Conservation (phyloP, 164 flowering plant genomes). For the Vitis cinerea region DNA sequence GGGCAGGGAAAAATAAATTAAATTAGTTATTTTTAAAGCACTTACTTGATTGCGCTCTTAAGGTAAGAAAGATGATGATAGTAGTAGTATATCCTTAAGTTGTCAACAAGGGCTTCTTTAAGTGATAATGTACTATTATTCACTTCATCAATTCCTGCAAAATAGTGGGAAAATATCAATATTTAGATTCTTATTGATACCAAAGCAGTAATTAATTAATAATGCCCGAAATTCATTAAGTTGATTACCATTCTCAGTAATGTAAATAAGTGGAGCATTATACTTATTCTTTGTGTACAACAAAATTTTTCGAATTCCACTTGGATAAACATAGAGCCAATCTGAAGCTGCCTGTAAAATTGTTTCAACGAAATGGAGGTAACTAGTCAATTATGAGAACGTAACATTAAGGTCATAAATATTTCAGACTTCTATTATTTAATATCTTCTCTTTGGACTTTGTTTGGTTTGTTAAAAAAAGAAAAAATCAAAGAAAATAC, state of each 20-base stretch:
- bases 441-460: too few relatives aligned
- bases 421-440: too few relatives aligned
- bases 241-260: conserved; percentile 13
- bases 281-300: conserved; percentile 19
- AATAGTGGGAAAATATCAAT: neutral
- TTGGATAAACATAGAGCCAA: conserved; percentile 29
- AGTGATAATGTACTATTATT: conserved; percentile 8
- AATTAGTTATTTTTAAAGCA: neutral
- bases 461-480: too few relatives aligned
- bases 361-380: neutral
- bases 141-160: conserved; percentile 15
- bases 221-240: neutral
- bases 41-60: neutral
- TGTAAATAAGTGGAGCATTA: conserved; percentile 14
- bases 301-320: conserved; percentile 24
- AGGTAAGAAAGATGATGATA: conserved; percentile 5
- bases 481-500: too few relatives aligned
- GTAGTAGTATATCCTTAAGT: conserved; percentile 4
- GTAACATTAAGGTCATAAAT: too few relatives aligned
- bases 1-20: too few relatives aligned
- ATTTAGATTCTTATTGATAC: neutral
- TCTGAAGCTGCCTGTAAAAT: conserved; percentile 18
- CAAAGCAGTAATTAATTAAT: too few relatives aligned
- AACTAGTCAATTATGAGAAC: too few relatives aligned
- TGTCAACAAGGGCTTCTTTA: conserved; percentile 10